Base-by-base conservation (phyloP, 2,329 filamentous ascomycete genomes). In the Fusarium chlamydosporum region DNA sequence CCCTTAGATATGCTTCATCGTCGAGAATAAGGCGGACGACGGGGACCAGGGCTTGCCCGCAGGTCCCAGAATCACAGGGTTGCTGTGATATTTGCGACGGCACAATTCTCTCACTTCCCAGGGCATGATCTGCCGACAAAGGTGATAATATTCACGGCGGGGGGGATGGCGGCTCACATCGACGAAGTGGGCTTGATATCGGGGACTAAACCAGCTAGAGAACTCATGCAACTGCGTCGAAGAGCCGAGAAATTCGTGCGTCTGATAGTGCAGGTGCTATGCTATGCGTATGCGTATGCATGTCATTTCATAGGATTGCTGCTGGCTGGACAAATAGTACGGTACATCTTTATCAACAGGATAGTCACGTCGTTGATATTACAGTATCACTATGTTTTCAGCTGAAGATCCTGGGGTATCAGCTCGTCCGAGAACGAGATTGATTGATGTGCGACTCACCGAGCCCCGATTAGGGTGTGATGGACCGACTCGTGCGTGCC, bases 291-390 rank as follows among this genome's bases (percentile, higher is more conserved):
- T 65, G 61, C 61, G 45, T 46, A 51, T 65, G 61, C 60, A 65
- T 33, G 53, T 65, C 61, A 74, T 70, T 64, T 64, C 65, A 70
- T 68, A 65, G 27, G n/a, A 38, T 57, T 63, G 53, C 46, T 64
- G 46, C 35, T 61, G 52, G 46, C 38, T 66, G 52, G 45, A 67
- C 54, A 70, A 70, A 72, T 65, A 64, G 58, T 48, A 35, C 55
- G 61, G 27, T 38, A 38, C 65, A 65, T 66, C 40, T 57, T 46
- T n/a, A 72, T 67, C 72, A 70, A 75, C 60, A 72, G 63, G 55
- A 71, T 37, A 13, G 45, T 48, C 48, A 53, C 59, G 57, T 46
- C 46, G 60, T 56, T 68, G 51, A 68, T 68, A 70, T 72, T 59
- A 62, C 43, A 27, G 23, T 50, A 50, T 50, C 40, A 45, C 72